Evolutionary conservation across 805 yeast species (phyloP).

Genomic region (Kodamaea neixiangensis): DNA sequence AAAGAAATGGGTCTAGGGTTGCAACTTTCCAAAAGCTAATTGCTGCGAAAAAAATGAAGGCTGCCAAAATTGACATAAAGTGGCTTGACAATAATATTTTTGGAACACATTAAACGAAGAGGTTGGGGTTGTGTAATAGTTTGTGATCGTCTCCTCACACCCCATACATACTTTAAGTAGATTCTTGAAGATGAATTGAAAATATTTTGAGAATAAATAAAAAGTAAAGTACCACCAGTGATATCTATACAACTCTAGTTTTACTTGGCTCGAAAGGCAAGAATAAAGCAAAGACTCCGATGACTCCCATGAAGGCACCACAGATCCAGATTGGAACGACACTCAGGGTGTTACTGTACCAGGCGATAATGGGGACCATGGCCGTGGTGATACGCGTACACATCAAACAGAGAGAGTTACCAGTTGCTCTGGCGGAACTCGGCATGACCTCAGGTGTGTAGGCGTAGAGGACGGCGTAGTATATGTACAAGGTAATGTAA

Average conservation of each 20-base stretch:
- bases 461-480: slow-evolving; percentile 34
- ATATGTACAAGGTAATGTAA: slow-evolving; percentile 21
- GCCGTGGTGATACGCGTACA: slow-evolving; percentile 32
- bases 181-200: not conserved
- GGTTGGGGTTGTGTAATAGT: no score
- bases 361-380: slow-evolving; percentile 37
- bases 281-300: slow-evolving; percentile 32
- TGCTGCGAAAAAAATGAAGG: slow-evolving; percentile 1
- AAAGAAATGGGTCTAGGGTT: not conserved
- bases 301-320: slow-evolving; percentile 34
- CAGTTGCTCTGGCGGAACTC: slow-evolving; percentile 37
- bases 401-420: slow-evolving; percentile 34
- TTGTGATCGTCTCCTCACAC: no score
- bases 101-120: no score
- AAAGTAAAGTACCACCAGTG: slow-evolving; percentile 2
- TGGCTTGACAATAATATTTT: not conserved
- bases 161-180: not conserved
- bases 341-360: slow-evolving; percentile 28
- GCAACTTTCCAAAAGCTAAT: slow-evolving; percentile 2
- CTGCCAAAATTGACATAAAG: not conserved
- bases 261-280: slow-evolving; percentile 39
- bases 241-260: slow-evolving; percentile 17
- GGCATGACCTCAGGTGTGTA: slow-evolving; percentile 41
- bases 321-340: slow-evolving; percentile 38
- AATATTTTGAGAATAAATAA: not conserved